A percentile compares a stretch with the other conserved stretches of the same genome.
Conservation (phyloP, 2,329 filamentous ascomycete genomes). For the Cercospora zeina region DNA sequence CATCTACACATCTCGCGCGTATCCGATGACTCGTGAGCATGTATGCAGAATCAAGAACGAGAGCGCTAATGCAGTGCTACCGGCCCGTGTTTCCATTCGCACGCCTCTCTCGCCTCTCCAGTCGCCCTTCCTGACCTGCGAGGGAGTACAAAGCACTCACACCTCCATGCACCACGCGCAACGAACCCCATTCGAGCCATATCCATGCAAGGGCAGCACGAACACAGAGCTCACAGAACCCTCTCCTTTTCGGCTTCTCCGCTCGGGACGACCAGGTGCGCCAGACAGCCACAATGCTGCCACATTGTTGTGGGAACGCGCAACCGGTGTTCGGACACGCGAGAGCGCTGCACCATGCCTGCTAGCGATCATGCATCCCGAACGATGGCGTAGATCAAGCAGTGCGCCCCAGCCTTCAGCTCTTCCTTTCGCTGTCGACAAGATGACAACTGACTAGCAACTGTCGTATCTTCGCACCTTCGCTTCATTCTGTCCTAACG, state of each 20-base stretch:
- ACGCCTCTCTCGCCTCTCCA: neutral
- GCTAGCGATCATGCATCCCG: conserved; percentile 18
- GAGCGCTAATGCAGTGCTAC: conserved; percentile 18
- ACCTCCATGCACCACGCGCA: conserved; percentile 17
- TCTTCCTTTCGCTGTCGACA: conserved; percentile 9
- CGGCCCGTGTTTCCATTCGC: conserved; percentile 18
- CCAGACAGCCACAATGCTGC: conserved; percentile 22
- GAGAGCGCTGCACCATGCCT: conserved; percentile 27
- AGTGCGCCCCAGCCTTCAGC: conserved; percentile 21
- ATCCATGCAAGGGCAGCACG: conserved; percentile 11
- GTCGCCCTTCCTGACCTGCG: conserved; percentile 5
- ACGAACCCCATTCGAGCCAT: neutral
- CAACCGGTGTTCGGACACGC: conserved; percentile 25
- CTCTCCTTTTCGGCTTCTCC: neutral
- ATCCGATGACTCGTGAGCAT: conserved; percentile 11
- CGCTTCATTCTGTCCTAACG: conserved; percentile 6
- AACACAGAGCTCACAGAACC: neutral
- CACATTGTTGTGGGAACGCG: conserved; percentile 16
- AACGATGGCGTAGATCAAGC: conserved; percentile 20
- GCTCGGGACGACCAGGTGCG: conserved; percentile 5
- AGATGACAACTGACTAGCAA: conserved; percentile 19
- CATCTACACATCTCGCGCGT: no score
- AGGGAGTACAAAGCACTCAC: conserved; percentile 14
- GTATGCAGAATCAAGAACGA: conserved; percentile 7
- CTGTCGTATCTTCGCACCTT: conserved; percentile 9